phyloP scores from a whole-genome alignment of 176 grass and related monocot species.

The Tillandsia leiboldiana region DNA sequence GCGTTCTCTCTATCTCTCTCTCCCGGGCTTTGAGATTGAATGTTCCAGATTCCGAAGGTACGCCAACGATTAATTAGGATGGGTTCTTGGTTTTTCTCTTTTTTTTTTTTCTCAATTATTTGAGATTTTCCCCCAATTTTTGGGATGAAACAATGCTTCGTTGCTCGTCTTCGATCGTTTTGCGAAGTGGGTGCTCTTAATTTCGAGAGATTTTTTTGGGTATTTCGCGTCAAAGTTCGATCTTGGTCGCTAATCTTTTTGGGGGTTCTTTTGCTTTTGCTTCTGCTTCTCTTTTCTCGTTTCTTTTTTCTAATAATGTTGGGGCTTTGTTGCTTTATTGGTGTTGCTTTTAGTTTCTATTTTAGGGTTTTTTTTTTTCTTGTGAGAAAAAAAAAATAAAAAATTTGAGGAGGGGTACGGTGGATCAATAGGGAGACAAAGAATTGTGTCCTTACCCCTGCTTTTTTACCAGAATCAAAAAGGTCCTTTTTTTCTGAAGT shows the following conservation, averaged over 20 bases:
- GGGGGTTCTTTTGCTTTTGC: too few species aligned
- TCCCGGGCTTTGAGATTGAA: background rate
- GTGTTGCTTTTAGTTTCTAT: background rate
- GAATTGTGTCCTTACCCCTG: background rate
- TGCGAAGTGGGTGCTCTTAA: background rate
- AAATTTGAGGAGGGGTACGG: background rate
- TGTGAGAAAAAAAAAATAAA: background rate
- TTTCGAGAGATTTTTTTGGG: background rate
- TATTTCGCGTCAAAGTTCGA: background rate
- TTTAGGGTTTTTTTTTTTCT: background rate
- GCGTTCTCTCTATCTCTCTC: background rate
- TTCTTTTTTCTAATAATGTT: too few species aligned
- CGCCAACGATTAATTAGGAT: background rate
- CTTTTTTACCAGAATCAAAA: background rate
- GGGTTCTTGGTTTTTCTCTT: background rate
- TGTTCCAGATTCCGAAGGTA: conserved; percentile 26
- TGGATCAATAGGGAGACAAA: background rate
- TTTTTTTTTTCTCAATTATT: background rate
- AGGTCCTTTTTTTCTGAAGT: background rate
- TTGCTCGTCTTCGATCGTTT: background rate
- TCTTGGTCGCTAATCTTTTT: background rate
- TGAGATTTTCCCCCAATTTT: background rate
- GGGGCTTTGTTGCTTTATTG: background rate
- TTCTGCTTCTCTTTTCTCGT: too few species aligned
- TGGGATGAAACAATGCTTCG: background rate